Evolutionary conservation across 108 stramenopile genomes (phyloP), one percentile per base, ranked within the genome.

Genomic region (Cyclotella sp.): DNA sequence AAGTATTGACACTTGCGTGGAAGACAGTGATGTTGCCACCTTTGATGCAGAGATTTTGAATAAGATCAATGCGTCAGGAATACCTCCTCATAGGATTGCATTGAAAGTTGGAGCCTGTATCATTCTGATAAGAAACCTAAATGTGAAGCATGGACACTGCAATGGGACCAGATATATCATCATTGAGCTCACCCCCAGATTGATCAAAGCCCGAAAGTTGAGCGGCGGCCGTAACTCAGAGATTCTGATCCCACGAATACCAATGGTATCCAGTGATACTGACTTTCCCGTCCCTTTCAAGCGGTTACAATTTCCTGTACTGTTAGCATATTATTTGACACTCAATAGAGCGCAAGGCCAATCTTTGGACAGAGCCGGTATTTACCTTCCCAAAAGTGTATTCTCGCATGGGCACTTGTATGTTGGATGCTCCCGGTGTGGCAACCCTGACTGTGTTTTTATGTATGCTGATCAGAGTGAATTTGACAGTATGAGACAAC

Each of bases 311-410:
- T 68, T 68, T n/a, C 66, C 66, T 44, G 52, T 53, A 3, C 21
- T 68, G 3, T 1, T 52, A 14, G 68, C 49, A 11, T 53, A 68
- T 53, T 68, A 68, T 43, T 49, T 68, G n/a, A n/a, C n/a, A n/a
- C n/a, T n/a, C n/a, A n/a, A n/a, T n/a, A n/a, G n/a, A n/a, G n/a
- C n/a, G n/a, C n/a, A n/a, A n/a, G n/a, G n/a, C n/a, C n/a, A n/a
- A n/a, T n/a, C n/a, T n/a, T n/a, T n/a, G n/a, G n/a, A 45, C 26
- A 49, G 22, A 29, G 66, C 46, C 9, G 66, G 66, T 18, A 9
- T 68, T 9, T 68, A 68, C 29, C 22, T 68, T 3, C 66, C 66
- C 12, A 49, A 52, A 43, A 68, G 66, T 52, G 66, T 68, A 14
- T 68, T 68, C 29, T 26, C 49, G 6, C 66, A 52, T 49, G 49